Evolutionary conservation across 805 yeast genomes (phyloP).

Genomic region (Spathaspora arborariae): DNA sequence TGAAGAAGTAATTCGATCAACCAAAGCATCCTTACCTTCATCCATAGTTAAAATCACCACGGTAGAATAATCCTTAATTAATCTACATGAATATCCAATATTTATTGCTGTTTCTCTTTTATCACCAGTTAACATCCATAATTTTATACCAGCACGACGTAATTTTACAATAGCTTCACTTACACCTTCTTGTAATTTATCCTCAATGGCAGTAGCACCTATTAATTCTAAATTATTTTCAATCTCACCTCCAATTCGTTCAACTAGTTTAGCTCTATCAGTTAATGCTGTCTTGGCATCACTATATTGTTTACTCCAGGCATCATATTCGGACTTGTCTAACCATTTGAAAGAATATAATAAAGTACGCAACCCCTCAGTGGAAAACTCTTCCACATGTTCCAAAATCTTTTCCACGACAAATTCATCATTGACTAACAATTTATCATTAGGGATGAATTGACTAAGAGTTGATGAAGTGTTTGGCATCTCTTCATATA

Average conservation of each 20-base stretch:
- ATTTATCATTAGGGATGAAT: slow-evolving; percentile 43
- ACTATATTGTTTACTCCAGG: slow-evolving; percentile 66
- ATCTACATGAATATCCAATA: slow-evolving; percentile 90
- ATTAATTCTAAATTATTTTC: slow-evolving; percentile 66
- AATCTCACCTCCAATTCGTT: slow-evolving; percentile 64
- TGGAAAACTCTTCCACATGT: slow-evolving; percentile 90
- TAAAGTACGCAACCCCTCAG: slow-evolving; percentile 91
- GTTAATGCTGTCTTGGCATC: slow-evolving; percentile 74
- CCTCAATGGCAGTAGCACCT: slow-evolving; percentile 98
- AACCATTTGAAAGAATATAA: slow-evolving; percentile 79
- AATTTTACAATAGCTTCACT: slow-evolving; percentile 90
- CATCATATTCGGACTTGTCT: slow-evolving; percentile 49
- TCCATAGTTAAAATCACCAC: slow-evolving; percentile 63
- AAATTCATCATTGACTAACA: slow-evolving; percentile 69
- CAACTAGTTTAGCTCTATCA: slow-evolving; percentile 64
- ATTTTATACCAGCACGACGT: slow-evolving; percentile 85
- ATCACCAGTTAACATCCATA: slow-evolving; percentile 99
- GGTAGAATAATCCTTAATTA: slow-evolving; percentile 90
- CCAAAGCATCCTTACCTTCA: slow-evolving; percentile 50
- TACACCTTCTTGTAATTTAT: slow-evolving; percentile 94
- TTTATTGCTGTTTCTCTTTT: slow-evolving; percentile 97
- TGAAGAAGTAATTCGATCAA: slow-evolving; percentile 70
- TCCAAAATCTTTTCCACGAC: slow-evolving; percentile 79
- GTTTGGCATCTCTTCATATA: not conserved
- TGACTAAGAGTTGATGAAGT: slow-evolving; percentile 1